Evolutionary conservation across 305 asterid species (phyloP).

Genomic region (Plantago lanceolata): DNA sequence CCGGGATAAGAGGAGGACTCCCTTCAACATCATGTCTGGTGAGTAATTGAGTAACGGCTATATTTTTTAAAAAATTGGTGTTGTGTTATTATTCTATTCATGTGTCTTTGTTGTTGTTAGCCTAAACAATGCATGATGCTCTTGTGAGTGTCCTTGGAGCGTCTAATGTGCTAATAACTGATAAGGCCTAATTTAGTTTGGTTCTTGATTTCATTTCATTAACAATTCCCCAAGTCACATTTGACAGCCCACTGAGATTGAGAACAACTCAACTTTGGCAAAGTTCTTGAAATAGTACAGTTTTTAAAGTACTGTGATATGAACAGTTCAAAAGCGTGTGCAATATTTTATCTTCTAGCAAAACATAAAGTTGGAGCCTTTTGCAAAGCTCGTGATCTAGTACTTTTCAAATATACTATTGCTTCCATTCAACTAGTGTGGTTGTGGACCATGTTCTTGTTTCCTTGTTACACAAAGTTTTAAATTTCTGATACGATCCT

Average conservation of each 20-base stretch:
- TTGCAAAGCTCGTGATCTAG: neutral
- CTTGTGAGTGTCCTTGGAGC: no score
- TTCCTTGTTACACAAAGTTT: neutral
- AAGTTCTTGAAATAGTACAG: neutral
- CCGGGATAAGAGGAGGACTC: constrained; percentile 40
- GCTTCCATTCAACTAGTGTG: neutral
- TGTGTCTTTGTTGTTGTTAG: no score
- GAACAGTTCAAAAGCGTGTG: no score
- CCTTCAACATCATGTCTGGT: constrained; percentile 65
- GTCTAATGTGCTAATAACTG: no score
- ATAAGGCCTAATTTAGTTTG: no score
- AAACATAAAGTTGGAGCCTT: neutral
- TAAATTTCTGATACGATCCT: constrained; percentile 1
- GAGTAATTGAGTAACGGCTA: constrained; percentile 31
- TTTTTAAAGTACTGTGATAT: no score
- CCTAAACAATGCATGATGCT: no score
- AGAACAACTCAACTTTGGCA: neutral
- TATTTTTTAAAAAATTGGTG: constrained; percentile 1
- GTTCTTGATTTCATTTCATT: no score
- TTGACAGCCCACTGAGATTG: no score
- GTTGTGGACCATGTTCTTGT: constrained; percentile 1
- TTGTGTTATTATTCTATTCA: neutral
- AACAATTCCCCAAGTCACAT: no score
- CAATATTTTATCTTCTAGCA: neutral
- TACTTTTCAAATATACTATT: neutral